Evolutionary conservation across 495 filamentous ascomycete genomes (phyloP), one percentile per base, ranked within the genome.

Genomic region (Daldinia bambusicola): DNA sequence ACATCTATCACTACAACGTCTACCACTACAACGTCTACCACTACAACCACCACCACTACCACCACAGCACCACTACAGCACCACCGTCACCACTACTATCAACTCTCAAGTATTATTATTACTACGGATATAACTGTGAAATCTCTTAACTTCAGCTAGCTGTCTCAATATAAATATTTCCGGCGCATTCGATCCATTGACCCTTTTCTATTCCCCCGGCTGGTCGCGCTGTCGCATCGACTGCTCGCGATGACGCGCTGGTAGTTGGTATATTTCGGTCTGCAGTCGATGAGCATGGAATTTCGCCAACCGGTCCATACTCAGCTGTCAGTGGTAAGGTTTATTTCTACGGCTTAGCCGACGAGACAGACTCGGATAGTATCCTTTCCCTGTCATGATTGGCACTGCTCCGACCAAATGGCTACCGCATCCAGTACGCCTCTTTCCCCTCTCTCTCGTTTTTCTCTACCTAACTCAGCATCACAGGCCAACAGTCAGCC

Each of bases 361-460:
- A 45, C 36, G 30, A 65, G 61, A 57, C 61, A 34, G 41, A 57
- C 37, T 43, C 32, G 13, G 26, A 6, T 31, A 13, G 20, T 16
- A 30, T 36, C 22, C 36, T 60, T 41, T 67, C 48, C 64, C 48
- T 76, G 75, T 75, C 74, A 77, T 77, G 75, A 59, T 77, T 66
- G 75, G 51, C 57, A 72, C 53, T 70, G 70, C 30, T 45, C 51
- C 55, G 64, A 61, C 65, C 74, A 72, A 69, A 77, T 77, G 75
- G 75, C 75, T 77, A 77, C 75, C 50, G 55, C 71, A 63, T 71
- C 75, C 67, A 75, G 75, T 77, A 72, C 26, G 75, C 52, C 38
- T n/a, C 55, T 62, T 56, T 31, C 9, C 41, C 30, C 31, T 56
- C 31, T 9, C 12, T 57, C 34, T 61, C 32, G n/a, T 50, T 34